These are phyloP conservation scores for Wickerhamiella galacta DNA, from an alignment of 805 yeast genomes.

Conservation along the genomic window DNA sequence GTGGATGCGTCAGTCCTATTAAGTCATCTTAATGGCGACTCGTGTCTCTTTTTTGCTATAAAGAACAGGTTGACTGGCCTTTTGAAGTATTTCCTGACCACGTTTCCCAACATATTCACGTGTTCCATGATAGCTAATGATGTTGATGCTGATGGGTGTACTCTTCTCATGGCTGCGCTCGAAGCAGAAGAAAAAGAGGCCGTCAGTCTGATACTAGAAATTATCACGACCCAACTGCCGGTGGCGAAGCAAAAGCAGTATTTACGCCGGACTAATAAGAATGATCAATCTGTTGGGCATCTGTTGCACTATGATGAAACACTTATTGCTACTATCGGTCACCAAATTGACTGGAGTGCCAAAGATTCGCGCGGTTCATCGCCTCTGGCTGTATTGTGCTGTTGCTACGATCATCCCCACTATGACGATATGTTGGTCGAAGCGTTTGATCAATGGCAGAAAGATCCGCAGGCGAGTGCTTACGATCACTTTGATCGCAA, in stretches of 20 bases:
- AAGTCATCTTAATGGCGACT: constrained; percentile 38
- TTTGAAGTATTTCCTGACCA: constrained; percentile 28
- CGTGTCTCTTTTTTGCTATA: constrained; percentile 49
- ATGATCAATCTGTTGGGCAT: constrained; percentile 55
- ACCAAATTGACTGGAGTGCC: constrained; percentile 47
- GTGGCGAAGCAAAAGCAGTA: constrained; percentile 32
- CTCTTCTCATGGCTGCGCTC: constrained; percentile 46
- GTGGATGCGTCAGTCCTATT: constrained; percentile 13
- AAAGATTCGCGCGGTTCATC: constrained; percentile 56
- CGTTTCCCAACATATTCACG: constrained; percentile 29
- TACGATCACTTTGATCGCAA: constrained; percentile 49
- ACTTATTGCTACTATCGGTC: constrained; percentile 38
- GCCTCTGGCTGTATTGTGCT: constrained; percentile 55
- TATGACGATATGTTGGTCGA: constrained; percentile 33
- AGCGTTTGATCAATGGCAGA: constrained; percentile 4
- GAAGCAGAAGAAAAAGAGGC: constrained; percentile 34
- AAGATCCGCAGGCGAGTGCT: constrained; percentile 5
- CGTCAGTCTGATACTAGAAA: constrained; percentile 30
- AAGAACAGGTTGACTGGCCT: constrained; percentile 29
- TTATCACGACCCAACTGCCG: constrained; percentile 27
- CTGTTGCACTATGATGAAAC: constrained; percentile 42
- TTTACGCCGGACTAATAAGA: constrained; percentile 33
- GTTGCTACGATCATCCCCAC: constrained; percentile 63
- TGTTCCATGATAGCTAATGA: constrained; percentile 56
- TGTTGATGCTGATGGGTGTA: constrained; percentile 34